Evolutionary conservation across 371 early-diverging fungal genomes (phyloP).

Genomic region (Apophysomyces ossiformis): DNA sequence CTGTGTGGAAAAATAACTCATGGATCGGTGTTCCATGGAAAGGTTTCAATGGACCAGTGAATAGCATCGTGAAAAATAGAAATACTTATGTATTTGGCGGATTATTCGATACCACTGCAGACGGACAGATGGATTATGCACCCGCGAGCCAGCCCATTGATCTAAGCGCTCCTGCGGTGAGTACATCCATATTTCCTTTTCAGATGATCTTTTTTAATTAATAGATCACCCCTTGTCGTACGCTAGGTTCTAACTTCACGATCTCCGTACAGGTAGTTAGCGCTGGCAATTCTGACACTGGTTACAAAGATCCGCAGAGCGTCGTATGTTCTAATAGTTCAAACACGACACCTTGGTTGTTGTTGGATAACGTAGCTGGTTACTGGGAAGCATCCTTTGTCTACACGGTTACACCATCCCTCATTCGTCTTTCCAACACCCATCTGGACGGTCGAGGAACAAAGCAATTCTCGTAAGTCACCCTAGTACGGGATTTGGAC

Average conservation of each 20-base stretch:
- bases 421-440: constrained; percentile 73
- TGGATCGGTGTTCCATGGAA: constrained; percentile 66
- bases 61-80: constrained; percentile 29
- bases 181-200: constrained; percentile 21
- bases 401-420: constrained; percentile 64
- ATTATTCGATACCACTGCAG: constrained; percentile 46
- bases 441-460: constrained; percentile 64
- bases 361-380: constrained; percentile 67
- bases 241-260: constrained; percentile 12
- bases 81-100: constrained; percentile 47
- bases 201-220: constrained; percentile 11
- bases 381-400: constrained; percentile 67
- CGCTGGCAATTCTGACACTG: constrained; percentile 26
- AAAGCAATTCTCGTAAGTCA: constrained; percentile 61
- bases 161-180: constrained; percentile 35
- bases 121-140: constrained; percentile 41
- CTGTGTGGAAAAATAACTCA: constrained; percentile 51
- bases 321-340: constrained; percentile 50
- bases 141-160: constrained; percentile 50
- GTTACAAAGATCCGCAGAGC: constrained; percentile 49
- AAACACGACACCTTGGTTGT: constrained; percentile 60
- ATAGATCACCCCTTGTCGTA: constrained; percentile 5
- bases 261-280: constrained; percentile 12
- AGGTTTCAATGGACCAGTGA: constrained; percentile 62
- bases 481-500: constrained; percentile 1